These are phyloP conservation scores for Mycena amicta DNA, from an alignment of 768 basidiomycete genomes.

Conservation along the genomic window DNA sequence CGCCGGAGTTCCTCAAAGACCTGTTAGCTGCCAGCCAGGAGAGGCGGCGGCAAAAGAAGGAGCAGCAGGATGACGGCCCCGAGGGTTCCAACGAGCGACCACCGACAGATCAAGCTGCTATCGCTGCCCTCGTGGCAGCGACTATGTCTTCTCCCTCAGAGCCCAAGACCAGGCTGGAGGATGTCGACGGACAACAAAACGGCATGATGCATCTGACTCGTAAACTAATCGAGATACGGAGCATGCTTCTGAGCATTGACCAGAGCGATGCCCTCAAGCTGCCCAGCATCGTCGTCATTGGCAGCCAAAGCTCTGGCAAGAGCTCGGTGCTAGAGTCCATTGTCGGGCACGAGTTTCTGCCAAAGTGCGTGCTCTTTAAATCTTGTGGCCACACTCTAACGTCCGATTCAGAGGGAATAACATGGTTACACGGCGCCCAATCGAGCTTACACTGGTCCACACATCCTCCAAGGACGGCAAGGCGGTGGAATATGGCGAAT, in stretches of 20 bases:
- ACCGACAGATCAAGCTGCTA: slow-evolving; percentile 60
- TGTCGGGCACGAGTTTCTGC: slow-evolving; percentile 96
- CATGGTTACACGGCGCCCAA: slow-evolving; percentile 98
- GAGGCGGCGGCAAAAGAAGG: slow-evolving; percentile 34
- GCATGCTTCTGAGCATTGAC: slow-evolving; percentile 93
- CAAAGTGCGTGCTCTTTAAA: slow-evolving; percentile 69
- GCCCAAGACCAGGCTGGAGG: slow-evolving; percentile 43
- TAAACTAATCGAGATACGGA: slow-evolving; percentile 95
- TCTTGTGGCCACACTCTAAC: slow-evolving; percentile 6
- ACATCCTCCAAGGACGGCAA: slow-evolving; percentile 66
- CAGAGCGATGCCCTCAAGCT: slow-evolving; percentile 93
- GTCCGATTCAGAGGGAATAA: slow-evolving; percentile 80
- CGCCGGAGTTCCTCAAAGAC: slow-evolving; percentile 72
- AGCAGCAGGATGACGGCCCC: slow-evolving; percentile 33
- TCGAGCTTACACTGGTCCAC: slow-evolving; percentile 96
- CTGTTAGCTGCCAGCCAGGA: slow-evolving; percentile 43
- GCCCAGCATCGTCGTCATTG: slow-evolving; percentile 97
- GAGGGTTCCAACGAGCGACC: slow-evolving; percentile 46
- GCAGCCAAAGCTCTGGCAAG: slow-evolving; percentile 98
- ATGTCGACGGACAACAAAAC: slow-evolving; percentile 60
- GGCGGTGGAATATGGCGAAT: slow-evolving; percentile 87
- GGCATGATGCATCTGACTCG: slow-evolving; percentile 91
- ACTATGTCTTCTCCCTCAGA: slow-evolving; percentile 79
- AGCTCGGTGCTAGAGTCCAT: slow-evolving; percentile 97
- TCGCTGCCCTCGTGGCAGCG: slow-evolving; percentile 77